Base-by-base conservation (phyloP, 257 asterid species). In the Pogostemon cablin region DNA sequence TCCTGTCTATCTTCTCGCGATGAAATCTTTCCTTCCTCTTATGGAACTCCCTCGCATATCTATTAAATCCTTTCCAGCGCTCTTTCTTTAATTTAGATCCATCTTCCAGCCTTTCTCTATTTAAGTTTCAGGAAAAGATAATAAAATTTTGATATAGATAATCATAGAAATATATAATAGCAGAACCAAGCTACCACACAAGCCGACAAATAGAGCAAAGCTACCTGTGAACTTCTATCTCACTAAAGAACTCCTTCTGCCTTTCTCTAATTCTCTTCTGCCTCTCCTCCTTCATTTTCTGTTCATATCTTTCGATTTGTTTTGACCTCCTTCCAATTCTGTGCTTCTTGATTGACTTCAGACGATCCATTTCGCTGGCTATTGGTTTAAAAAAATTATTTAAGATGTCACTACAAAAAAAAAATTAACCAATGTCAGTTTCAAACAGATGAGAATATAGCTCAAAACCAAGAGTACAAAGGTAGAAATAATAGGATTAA, bases 221-320 rank as follows among this genome's bases (percentile, higher is more conserved):
- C 62, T 82, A 95, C 99, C 98, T 95, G 86, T 95, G 98, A 78
- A 84, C 90, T 81, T 95, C 99, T 53, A 95, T 80, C 83, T 95
- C 99, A 56, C 90, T 84, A 69, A 95, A 95, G 85, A 95, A 95
- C 47, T 91, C 99, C 86, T 89, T 95, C 90, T 95, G 99, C 80
- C 97, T 83, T 82, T 91, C 99, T 70, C 90, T 93, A 61, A 84
- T 86, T 83, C 99, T 86, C 90, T 83, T 89, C 56, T 88, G 96
- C 9, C 99, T 93, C 81, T 95, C 99, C 86, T 95, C 99, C 84
- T 95, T 95, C 98, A 95, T 95, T 81, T 83, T 95, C 84, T 85
- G 98, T 78, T 95, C 99, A 77, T 88, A 95, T 78, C 95, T 85
- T 83, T 95, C 99, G 46, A 88, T 72, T 82, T 95, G 98, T 78